phyloP scores from a whole-genome alignment of 2,329 filamentous ascomycete species.

The Pezicula rhizophila region DNA sequence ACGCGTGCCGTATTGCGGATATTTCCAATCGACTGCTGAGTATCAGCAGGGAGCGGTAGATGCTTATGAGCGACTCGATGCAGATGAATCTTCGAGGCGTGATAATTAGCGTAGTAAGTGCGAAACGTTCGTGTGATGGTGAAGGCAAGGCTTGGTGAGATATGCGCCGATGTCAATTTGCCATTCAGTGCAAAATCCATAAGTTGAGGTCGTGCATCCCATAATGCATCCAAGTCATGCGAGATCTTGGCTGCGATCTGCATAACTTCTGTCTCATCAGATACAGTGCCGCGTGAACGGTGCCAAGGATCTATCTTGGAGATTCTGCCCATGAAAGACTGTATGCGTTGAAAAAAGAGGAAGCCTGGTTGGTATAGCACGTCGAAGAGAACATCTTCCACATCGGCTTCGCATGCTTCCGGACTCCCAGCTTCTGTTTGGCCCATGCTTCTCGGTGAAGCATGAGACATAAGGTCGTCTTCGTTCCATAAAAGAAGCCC shows the following conservation, averaged over 20 bases:
- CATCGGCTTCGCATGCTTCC: slow-evolving; percentile 14
- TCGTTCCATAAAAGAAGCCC: slow-evolving; percentile 45
- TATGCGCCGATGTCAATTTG: slow-evolving; percentile 39
- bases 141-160: slow-evolving; percentile 42
- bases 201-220: slow-evolving; percentile 43
- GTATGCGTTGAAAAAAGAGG: slow-evolving; percentile 51
- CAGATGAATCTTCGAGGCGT: slow-evolving; percentile 49
- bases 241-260: slow-evolving; percentile 44
- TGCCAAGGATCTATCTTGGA: slow-evolving; percentile 52
- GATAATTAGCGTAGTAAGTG: slow-evolving; percentile 50
- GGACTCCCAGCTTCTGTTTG: slow-evolving; percentile 26
- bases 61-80: slow-evolving; percentile 51
- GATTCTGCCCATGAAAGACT: slow-evolving; percentile 51
- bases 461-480: slow-evolving; percentile 40
- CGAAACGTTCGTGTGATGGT: slow-evolving; percentile 47
- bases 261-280: slow-evolving; percentile 54
- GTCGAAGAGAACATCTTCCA: slow-evolving; percentile 47
- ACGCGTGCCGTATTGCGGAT: slow-evolving; percentile 42
- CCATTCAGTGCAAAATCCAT: slow-evolving; percentile 52
- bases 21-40: slow-evolving; percentile 41
- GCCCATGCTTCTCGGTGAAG: slow-evolving; percentile 36
- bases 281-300: slow-evolving; percentile 46
- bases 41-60: slow-evolving; percentile 36
- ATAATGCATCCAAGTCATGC: slow-evolving; percentile 43
- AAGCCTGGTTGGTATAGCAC: slow-evolving; percentile 49